phyloP scores from a whole-genome alignment of 2,329 filamentous ascomycete species.

The Aaosphaeria arxii region DNA sequence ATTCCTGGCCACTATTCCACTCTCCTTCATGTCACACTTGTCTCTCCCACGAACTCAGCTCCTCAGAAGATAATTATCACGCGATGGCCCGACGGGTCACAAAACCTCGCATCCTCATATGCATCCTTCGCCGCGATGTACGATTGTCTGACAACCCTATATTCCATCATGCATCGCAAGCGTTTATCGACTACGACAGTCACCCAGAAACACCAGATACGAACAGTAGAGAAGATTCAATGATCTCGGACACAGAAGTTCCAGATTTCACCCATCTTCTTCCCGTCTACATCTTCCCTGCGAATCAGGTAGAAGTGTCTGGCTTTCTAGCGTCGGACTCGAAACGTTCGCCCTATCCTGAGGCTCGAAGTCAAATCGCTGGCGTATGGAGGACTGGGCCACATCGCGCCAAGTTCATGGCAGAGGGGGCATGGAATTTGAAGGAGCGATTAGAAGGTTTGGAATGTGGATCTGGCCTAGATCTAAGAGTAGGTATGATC shows the following conservation, averaged over 20 bases:
- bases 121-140: conserved; percentile 69
- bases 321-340: conserved; percentile 60
- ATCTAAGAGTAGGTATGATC: conserved; percentile 61
- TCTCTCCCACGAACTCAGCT: background rate
- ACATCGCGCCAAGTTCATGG: conserved; percentile 68
- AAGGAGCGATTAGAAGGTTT: conserved; percentile 60
- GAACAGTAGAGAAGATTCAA: conserved; percentile 38
- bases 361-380: conserved; percentile 63
- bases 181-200: conserved; percentile 33
- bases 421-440: conserved; percentile 70
- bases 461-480: conserved; percentile 55
- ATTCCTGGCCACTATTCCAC: conserved; percentile 4
- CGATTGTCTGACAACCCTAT: conserved; percentile 73
- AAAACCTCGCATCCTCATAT: conserved; percentile 57
- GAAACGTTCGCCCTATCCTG: conserved; percentile 58
- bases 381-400: conserved; percentile 72
- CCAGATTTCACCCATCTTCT: conserved; percentile 55
- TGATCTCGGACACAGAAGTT: conserved; percentile 18
- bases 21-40: background rate
- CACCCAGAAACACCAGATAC: conserved; percentile 8
- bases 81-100: conserved; percentile 1
- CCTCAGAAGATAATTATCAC: background rate
- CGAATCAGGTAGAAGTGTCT: conserved; percentile 70
- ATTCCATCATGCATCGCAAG: conserved; percentile 54
- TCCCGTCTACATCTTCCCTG: conserved; percentile 64